These are phyloP conservation scores for Ustilago loliicola DNA, from an alignment of 1,284 basidiomycete genomes.

Conservation along the genomic window DNA sequence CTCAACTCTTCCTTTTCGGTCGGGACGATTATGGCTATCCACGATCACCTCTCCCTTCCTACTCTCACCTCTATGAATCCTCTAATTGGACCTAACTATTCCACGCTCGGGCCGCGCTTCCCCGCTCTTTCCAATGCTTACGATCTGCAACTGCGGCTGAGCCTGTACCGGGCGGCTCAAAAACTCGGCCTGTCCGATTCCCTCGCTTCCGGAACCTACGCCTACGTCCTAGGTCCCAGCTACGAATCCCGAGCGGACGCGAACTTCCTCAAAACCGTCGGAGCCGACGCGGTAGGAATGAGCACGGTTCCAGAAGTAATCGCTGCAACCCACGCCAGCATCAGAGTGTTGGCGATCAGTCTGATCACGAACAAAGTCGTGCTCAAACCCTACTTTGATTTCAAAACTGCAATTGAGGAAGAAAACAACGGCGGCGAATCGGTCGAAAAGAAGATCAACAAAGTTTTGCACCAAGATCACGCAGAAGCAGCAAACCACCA, in stretches of 20 bases:
- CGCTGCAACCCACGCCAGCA: slow-evolving; percentile 78
- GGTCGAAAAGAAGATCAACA: slow-evolving; percentile 8
- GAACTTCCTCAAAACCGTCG: slow-evolving; percentile 43
- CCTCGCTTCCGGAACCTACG: slow-evolving; percentile 77
- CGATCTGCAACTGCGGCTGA: slow-evolving; percentile 77
- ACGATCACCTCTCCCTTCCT: slow-evolving; percentile 85
- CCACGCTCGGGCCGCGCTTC: slow-evolving; percentile 75
- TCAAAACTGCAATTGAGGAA: slow-evolving; percentile 79
- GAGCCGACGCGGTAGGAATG: slow-evolving; percentile 84
- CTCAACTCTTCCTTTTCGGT: slow-evolving; percentile 79
- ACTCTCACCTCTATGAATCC: slow-evolving; percentile 81
- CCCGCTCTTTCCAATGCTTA: slow-evolving; percentile 84
- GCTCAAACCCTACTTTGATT: slow-evolving; percentile 78
- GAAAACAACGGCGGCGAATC: slow-evolving; percentile 73
- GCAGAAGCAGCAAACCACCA: slow-evolving; percentile 80
- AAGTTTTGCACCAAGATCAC: slow-evolving; percentile 71
- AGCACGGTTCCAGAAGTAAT: slow-evolving; percentile 91
- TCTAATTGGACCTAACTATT: slow-evolving; percentile 72
- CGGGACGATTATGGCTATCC: slow-evolving; percentile 85
- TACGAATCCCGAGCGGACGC: slow-evolving; percentile 78
- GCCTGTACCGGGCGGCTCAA: slow-evolving; percentile 79
- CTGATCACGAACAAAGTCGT: slow-evolving; percentile 86
- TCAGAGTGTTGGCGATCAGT: slow-evolving; percentile 81
- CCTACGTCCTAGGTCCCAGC: slow-evolving; percentile 83
- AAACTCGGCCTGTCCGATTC: slow-evolving; percentile 71